Evolutionary conservation across 2,329 filamentous ascomycete species (phyloP).

Genomic region (Colletotrichum tamarilloi): DNA sequence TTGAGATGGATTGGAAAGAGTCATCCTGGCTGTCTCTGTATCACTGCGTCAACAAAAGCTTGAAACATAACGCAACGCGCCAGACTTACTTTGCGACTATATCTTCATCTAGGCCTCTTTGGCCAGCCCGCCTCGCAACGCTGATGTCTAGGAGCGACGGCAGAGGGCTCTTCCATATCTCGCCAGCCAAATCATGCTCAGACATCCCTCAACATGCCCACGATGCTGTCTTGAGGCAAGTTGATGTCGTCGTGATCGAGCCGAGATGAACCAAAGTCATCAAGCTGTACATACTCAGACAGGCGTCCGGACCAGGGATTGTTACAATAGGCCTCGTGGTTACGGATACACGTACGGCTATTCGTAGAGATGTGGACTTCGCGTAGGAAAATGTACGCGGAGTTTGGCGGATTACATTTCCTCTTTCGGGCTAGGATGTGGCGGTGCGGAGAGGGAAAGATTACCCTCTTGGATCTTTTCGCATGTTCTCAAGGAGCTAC

Average conservation of each 20-base stretch:
- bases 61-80: background rate
- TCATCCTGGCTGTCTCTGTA: background rate
- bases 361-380: too few relatives aligned
- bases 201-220: constrained; percentile 4
- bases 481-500: too few relatives aligned
- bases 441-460: too few relatives aligned
- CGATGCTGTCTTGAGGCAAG: background rate
- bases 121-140: background rate
- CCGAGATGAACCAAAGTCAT: too few relatives aligned
- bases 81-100: background rate
- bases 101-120: background rate
- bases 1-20: background rate
- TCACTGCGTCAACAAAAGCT: background rate
- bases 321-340: too few relatives aligned
- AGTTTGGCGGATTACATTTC: too few relatives aligned
- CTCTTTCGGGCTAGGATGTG: too few relatives aligned
- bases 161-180: constrained; percentile 9
- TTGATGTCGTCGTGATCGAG: background rate
- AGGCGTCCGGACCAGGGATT: too few relatives aligned
- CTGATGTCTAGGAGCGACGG: constrained; percentile 13
- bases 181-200: background rate
- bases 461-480: too few relatives aligned
- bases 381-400: too few relatives aligned
- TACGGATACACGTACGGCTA: too few relatives aligned
- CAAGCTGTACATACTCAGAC: too few relatives aligned